Conservation (phyloP, 116 monocot genomes). For the Zostera marina region DNA sequence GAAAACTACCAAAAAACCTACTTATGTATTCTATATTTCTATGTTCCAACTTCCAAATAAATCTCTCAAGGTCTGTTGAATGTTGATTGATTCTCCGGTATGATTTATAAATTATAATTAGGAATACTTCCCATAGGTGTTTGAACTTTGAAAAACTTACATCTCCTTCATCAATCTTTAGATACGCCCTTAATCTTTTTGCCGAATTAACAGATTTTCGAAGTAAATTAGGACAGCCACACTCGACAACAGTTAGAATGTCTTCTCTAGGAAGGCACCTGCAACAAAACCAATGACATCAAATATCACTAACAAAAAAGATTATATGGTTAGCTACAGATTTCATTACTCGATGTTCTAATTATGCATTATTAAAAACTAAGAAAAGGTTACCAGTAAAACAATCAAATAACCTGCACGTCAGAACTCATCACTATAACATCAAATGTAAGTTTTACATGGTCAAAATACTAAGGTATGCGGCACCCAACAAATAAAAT, state of each 20-base stretch:
- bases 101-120: no score
- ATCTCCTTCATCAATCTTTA: conserved; percentile 68
- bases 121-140: neutral
- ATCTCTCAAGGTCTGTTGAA: no score
- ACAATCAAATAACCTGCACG: neutral
- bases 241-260: conserved; percentile 52
- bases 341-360: no score
- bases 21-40: no score
- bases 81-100: no score
- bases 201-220: conserved; percentile 80
- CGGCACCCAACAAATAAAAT: neutral
- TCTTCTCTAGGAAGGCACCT: conserved; percentile 66
- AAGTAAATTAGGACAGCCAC: conserved; percentile 73
- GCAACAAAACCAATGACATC: conserved; percentile 1
- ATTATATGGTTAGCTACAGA: neutral
- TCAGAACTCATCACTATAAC: neutral
- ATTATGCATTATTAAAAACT: no score
- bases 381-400: no score
- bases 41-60: no score
- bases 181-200: conserved; percentile 74
- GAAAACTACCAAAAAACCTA: no score
- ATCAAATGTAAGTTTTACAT: neutral
- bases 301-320: neutral
- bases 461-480: neutral
- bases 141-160: conserved; percentile 34